Evolutionary conservation across 805 yeast genomes (phyloP), one percentile per base, ranked within the genome.

Genomic region (Ogataea haglerorum): DNA sequence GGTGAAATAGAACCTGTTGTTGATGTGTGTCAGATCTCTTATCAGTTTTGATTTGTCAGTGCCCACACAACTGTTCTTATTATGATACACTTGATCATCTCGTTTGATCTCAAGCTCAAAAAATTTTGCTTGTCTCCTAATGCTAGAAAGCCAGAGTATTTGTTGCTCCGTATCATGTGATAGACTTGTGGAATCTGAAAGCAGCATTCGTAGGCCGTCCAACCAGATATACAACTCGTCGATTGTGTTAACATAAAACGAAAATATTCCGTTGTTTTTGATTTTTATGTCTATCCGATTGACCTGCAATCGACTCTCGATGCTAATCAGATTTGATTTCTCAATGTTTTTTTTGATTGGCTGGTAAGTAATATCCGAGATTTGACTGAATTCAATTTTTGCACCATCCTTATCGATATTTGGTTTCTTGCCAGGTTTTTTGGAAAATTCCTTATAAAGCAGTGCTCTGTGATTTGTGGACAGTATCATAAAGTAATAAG

Each of bases 141-240:
- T 56, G 21, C 67, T 68, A 21, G 69, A 63, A 35, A 79, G 55
- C 30, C 66, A 64, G 3, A 63, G 61, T 12, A 76, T 60, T 47
- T 77, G 80, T 15, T 51, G 54, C 40, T 60, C 58, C 6, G 81
- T 68, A 14, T 70, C 76, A 0, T 54, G 56, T 1, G 80, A 12
- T 19, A 54, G 51, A 38, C 69, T 66, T 15, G 70, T 64, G 14
- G 14, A 24, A 9, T n/a, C 13, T 7, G 30, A 15, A 15, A 16
- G 24, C 25, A 78, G 54, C 56, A 78, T 63, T 52, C 76, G 78
- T 40, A 86, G 59, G 0, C 95, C 95, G 61, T 87, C 95, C 25
- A 82, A 64, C 95, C 95, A 87, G 6, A 80, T 75, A 39, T 75
- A 76, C 30, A 82, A 78, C 35, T 77, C 72, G 34, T 82, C 86